Evolutionary conservation across 345 rosid genomes (phyloP).

Genomic region (Eutrema yunnanense): DNA sequence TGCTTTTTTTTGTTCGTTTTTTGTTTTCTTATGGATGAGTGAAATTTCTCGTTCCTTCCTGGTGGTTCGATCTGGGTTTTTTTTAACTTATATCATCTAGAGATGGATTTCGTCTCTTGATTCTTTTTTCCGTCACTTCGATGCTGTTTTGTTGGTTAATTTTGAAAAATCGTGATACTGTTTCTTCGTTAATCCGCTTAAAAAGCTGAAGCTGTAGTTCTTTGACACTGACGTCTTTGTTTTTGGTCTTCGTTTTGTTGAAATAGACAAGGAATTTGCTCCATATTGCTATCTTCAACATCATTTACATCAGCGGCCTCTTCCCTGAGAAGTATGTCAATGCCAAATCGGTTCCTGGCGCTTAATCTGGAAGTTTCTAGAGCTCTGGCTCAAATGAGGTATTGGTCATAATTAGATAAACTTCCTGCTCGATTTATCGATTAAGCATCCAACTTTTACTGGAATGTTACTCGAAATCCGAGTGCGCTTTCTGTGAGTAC

Average conservation of each 20-base stretch:
- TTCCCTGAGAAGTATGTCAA: conserved; percentile 95
- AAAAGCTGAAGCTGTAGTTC: neutral
- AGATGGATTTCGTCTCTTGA: no score
- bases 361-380: conserved; percentile 3
- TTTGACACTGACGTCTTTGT: neutral
- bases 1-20: neutral
- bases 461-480: neutral
- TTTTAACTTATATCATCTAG: no score
- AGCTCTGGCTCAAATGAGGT: conserved; percentile 46
- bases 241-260: conserved; percentile 5
- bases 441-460: neutral
- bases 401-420: neutral
- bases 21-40: neutral
- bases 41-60: neutral
- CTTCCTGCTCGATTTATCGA: neutral
- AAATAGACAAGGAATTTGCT: conserved; percentile 82
- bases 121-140: no score
- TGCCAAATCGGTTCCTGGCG: conserved; percentile 83
- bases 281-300: conserved; percentile 90
- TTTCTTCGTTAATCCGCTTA: neutral
- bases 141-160: neutral
- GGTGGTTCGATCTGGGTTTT: neutral
- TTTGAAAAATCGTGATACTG: neutral
- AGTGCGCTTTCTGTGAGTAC: neutral
- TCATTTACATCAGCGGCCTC: conserved; percentile 92